Percentiles rank a stretch among this genome's conserved stretches.
Conservation (phyloP, 169 alveolate genomes). For the Plasmodium fragile region DNA sequence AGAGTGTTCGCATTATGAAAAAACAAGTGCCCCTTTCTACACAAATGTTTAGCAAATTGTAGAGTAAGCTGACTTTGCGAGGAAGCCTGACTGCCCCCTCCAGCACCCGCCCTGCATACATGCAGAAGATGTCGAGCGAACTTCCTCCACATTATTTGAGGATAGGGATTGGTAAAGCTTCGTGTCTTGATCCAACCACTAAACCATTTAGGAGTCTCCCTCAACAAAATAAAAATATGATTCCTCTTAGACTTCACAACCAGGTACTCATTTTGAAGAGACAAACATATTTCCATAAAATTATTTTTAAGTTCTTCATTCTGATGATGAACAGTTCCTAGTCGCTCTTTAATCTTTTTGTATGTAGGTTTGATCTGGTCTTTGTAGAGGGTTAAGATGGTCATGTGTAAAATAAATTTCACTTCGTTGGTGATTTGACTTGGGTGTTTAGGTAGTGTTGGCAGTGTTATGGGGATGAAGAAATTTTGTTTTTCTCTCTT, state of each 20-base stretch:
- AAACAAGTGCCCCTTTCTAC: slow-evolving; percentile 6
- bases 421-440: slow-evolving; percentile 24
- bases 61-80: background rate
- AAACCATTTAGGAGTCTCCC: slow-evolving; percentile 68
- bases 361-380: slow-evolving; percentile 45
- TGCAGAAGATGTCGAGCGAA: background rate
- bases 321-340: slow-evolving; percentile 6
- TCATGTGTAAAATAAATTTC: slow-evolving; percentile 39
- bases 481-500: background rate
- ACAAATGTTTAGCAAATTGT: slow-evolving; percentile 10
- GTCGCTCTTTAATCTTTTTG: background rate
- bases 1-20: background rate
- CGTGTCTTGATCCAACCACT: slow-evolving; percentile 39
- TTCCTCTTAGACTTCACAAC: slow-evolving; percentile 23
- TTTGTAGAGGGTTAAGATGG: slow-evolving; percentile 19
- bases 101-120: background rate
- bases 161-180: slow-evolving; percentile 21
- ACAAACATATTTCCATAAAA: slow-evolving; percentile 16
- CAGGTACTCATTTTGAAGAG: slow-evolving; percentile 23
- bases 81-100: background rate
- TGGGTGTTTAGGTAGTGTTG: background rate
- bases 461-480: background rate
- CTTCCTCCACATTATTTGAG: slow-evolving; percentile 26
- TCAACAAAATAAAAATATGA: slow-evolving; percentile 25
- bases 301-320: background rate